Percentiles rank a stretch among this genome's conserved stretches.
phyloP scores from a whole-genome alignment of 208 protist species.

The Trypanosoma cruzi region DNA sequence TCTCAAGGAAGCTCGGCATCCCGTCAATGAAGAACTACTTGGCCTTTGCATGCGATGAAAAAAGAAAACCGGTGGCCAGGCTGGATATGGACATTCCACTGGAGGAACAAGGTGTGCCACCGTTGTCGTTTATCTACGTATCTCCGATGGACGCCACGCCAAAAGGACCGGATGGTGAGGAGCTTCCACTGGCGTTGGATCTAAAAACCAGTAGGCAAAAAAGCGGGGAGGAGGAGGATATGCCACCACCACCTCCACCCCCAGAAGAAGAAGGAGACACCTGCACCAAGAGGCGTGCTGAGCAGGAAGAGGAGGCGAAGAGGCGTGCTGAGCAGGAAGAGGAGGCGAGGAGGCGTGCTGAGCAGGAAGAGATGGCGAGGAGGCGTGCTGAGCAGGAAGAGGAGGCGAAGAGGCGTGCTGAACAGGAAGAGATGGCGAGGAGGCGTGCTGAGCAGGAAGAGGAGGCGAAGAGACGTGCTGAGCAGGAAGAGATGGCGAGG shows the following conservation, averaged over 20 bases:
- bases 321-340: too few relatives aligned
- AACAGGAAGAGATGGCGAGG: too few relatives aligned
- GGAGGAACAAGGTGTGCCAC: constrained; percentile 21
- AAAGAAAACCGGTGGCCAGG: constrained; percentile 14
- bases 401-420: too few relatives aligned
- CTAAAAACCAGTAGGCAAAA: not conserved
- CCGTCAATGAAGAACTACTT: constrained; percentile 27
- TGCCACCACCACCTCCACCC: constrained; percentile 26
- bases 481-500: too few relatives aligned
- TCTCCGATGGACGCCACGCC: constrained; percentile 16
- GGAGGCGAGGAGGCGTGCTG: too few relatives aligned
- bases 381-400: too few relatives aligned
- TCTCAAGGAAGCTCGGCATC: constrained; percentile 17
- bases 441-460: too few relatives aligned
- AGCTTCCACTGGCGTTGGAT: constrained; percentile 12
- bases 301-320: not conserved
- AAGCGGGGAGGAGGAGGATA: not conserved
- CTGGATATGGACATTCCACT: constrained; percentile 33
- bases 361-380: too few relatives aligned
- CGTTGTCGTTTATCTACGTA: constrained; percentile 29
- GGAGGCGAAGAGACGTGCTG: too few relatives aligned
- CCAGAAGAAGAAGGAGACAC: not conserved
- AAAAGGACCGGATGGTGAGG: constrained; percentile 19
- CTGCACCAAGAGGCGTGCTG: not conserved
- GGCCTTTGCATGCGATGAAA: constrained; percentile 22